These are phyloP conservation scores for Boehmeria nivea DNA, from an alignment of 306 rosid genomes.

Conservation along the genomic window DNA sequence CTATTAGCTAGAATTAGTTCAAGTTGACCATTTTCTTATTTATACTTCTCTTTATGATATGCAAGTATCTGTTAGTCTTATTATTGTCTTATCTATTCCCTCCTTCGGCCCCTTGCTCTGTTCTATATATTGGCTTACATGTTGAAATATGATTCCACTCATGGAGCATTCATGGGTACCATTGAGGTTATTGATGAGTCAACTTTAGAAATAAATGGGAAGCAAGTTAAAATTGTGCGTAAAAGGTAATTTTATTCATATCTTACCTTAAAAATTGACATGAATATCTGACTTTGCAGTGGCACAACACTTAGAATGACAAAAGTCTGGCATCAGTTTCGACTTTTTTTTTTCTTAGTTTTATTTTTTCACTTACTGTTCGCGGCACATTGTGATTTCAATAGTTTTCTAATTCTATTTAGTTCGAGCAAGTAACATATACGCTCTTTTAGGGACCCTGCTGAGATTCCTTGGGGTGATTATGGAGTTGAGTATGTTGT, in stretches of 20 bases:
- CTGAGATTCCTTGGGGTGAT: constrained; percentile 90
- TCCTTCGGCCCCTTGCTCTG: background rate
- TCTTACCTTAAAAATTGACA: background rate
- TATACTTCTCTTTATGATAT: too few relatives aligned
- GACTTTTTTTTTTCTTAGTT: too few relatives aligned
- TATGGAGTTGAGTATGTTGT: constrained; percentile 83
- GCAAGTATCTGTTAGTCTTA: too few relatives aligned
- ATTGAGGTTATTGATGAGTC: constrained; percentile 57
- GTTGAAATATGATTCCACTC: constrained; percentile 94
- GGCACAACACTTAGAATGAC: background rate
- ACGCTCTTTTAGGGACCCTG: constrained; percentile 88
- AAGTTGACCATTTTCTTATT: too few relatives aligned
- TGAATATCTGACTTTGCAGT: background rate
- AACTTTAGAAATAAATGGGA: constrained; percentile 85
- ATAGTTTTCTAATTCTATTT: constrained; percentile 10
- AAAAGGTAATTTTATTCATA: too few relatives aligned
- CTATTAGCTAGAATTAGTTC: too few relatives aligned
- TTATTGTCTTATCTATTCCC: background rate
- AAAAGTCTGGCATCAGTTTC: background rate
- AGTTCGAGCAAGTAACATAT: too few relatives aligned
- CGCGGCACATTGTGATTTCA: background rate
- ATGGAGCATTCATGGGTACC: constrained; percentile 75
- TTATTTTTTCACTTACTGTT: background rate
- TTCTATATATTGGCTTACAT: constrained; percentile 69
- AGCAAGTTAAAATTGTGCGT: constrained; percentile 62